These are phyloP conservation scores for Acanthamoeba culbertsoni DNA, from an alignment of 208 protist species.

Conservation along the genomic window DNA sequence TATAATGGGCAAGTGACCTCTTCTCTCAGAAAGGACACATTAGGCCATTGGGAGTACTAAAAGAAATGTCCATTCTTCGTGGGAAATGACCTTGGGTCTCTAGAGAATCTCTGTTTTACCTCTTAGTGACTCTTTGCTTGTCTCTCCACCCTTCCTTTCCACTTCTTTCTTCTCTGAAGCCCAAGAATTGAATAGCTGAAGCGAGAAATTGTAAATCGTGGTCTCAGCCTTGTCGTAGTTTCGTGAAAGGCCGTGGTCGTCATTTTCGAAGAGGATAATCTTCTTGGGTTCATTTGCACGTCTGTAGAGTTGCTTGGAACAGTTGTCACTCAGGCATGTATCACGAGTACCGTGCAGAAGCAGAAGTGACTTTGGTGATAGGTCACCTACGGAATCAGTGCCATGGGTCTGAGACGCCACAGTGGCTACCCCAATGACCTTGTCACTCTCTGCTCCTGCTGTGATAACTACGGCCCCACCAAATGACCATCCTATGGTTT, in stretches of 20 bases:
- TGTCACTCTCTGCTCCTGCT: neutral
- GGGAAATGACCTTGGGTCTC: too few species aligned
- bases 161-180: neutral
- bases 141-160: neutral
- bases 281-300: neutral
- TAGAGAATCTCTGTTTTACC: too few species aligned
- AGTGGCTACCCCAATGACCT: slow-evolving; percentile 36
- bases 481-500: neutral
- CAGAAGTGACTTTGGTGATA: neutral
- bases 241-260: slow-evolving; percentile 10
- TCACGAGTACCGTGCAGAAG: slow-evolving; percentile 15
- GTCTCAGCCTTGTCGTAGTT: slow-evolving; percentile 9
- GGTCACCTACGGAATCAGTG: neutral
- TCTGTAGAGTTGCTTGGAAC: neutral
- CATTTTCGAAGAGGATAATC: neutral
- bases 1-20: too few species aligned
- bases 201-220: slow-evolving; percentile 23
- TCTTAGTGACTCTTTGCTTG: neutral
- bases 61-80: too few species aligned
- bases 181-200: slow-evolving; percentile 22
- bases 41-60: too few species aligned
- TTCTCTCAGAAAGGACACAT: too few species aligned
- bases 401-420: slow-evolving; percentile 43
- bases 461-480: slow-evolving; percentile 25
- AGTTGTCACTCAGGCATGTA: neutral